Evolutionary conservation across 2,329 filamentous ascomycete species (phyloP).

Genomic region (Neocucurbitaria cava): DNA sequence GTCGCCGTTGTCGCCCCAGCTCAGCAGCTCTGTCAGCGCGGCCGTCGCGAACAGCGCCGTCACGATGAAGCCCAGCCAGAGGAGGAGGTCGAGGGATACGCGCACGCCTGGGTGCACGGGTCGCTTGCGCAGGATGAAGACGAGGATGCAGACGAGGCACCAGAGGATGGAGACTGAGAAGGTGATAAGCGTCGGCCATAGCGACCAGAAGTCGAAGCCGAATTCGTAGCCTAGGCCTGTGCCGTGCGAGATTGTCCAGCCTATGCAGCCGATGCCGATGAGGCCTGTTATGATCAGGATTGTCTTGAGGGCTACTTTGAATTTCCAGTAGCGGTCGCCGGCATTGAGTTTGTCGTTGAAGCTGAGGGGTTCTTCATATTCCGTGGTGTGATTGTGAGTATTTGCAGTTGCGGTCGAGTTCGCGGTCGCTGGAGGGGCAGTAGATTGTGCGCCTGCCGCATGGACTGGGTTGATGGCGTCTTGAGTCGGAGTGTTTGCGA

Average conservation of each 20-base stretch:
- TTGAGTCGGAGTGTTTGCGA: constrained; percentile 2
- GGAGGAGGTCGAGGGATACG: constrained; percentile 45
- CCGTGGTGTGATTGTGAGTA: background rate
- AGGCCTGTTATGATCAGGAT: constrained; percentile 32
- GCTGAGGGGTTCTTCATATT: constrained; percentile 18
- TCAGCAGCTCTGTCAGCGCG: constrained; percentile 14
- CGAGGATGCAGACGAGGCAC: constrained; percentile 32
- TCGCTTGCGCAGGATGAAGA: constrained; percentile 33
- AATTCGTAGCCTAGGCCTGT: constrained; percentile 10
- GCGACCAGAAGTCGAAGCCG: constrained; percentile 17
- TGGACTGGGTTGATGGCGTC: constrained; percentile 5
- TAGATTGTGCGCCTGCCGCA: constrained; percentile 1
- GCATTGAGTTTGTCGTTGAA: constrained; percentile 35
- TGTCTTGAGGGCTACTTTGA: constrained; percentile 35
- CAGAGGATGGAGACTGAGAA: constrained; percentile 40
- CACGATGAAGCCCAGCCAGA: constrained; percentile 43
- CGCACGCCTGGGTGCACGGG: constrained; percentile 44
- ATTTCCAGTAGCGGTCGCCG: constrained; percentile 40
- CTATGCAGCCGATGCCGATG: constrained; percentile 43
- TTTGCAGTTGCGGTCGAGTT: background rate
- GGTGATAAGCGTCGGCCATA: constrained; percentile 38
- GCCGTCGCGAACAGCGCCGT: constrained; percentile 36
- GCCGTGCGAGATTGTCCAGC: constrained; percentile 22
- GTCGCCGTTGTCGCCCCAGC: constrained; percentile 29
- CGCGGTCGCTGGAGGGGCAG: constrained; percentile 3